Evolutionary conservation across 2,329 filamentous ascomycete genomes (phyloP).

Genomic region (Fusarium chlamydosporum): DNA sequence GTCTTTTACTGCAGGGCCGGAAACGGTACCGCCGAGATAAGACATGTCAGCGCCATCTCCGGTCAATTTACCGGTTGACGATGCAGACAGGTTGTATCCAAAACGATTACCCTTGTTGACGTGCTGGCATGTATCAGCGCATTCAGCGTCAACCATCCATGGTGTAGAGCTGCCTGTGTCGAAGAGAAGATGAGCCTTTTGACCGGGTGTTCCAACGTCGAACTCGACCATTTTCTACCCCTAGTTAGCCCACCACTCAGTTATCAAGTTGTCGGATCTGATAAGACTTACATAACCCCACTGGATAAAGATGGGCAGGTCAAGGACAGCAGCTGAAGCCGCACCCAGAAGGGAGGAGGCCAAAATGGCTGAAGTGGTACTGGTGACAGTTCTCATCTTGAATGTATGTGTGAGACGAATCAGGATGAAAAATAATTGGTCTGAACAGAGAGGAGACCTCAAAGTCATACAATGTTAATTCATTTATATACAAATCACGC

Average conservation of each 20-base stretch:
- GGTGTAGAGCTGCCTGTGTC: constrained; percentile 56
- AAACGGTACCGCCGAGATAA: constrained; percentile 53
- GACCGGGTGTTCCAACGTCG: constrained; percentile 49
- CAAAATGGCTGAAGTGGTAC: constrained; percentile 21
- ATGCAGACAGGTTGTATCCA: constrained; percentile 50
- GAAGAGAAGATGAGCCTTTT: constrained; percentile 51
- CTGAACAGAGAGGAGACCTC: no score
- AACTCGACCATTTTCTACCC: constrained; percentile 26
- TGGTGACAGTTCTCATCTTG: constrained; percentile 12
- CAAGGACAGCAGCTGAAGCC: constrained; percentile 30
- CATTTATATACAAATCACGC: constrained; percentile 1
- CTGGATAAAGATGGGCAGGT: constrained; percentile 18
- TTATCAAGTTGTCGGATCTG: fast-evolving
- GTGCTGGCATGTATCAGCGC: constrained; percentile 50
- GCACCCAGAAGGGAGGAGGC: constrained; percentile 7
- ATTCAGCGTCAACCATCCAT: constrained; percentile 53
- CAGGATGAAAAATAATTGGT: no score
- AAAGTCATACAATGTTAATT: background rate
- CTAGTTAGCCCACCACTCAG: background rate
- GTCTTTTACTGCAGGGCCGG: constrained; percentile 50
- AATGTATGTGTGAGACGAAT: no score
- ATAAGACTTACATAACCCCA: constrained; percentile 31
- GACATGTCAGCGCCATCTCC: constrained; percentile 46
- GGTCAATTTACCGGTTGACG: constrained; percentile 46
- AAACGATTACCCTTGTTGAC: constrained; percentile 46